These are phyloP conservation scores for Dothideomycetes sp. DNA, from an alignment of 2,329 filamentous ascomycete genomes.

Conservation along the genomic window DNA sequence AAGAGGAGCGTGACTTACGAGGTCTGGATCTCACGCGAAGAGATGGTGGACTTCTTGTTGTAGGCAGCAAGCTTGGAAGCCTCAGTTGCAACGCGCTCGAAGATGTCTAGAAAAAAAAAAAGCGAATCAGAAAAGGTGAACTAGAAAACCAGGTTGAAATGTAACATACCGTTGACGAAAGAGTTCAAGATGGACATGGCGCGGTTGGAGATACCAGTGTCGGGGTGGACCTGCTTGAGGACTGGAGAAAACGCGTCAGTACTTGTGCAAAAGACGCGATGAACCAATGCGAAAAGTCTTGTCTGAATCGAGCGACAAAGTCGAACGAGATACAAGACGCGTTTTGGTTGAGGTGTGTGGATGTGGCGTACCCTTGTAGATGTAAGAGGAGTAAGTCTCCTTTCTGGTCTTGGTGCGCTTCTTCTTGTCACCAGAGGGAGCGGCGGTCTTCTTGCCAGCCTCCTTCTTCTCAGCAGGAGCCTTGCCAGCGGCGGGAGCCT, in stretches of 20 bases:
- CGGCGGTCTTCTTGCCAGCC: constrained; percentile 96
- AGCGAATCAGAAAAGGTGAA: constrained; percentile 14
- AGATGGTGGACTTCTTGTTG: constrained; percentile 99
- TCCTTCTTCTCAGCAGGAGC: constrained; percentile 97
- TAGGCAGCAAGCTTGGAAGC: constrained; percentile 98
- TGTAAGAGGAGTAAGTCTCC: constrained; percentile 99
- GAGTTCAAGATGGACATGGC: constrained; percentile 99
- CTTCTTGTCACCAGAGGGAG: constrained; percentile 96
- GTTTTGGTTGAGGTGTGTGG: constrained; percentile 10
- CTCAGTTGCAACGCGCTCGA: constrained; percentile 97
- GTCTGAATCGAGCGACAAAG: constrained; percentile 14
- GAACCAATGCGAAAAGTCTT: constrained; percentile 11
- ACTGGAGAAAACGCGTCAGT: constrained; percentile 46
- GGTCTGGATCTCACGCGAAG: constrained; percentile 97
- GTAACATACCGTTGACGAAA: constrained; percentile 83
- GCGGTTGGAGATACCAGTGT: constrained; percentile 99
- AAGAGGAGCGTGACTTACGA: constrained; percentile 51
- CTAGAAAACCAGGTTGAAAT: constrained; percentile 15
- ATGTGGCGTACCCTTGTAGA: constrained; percentile 80
- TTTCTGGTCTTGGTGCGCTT: constrained; percentile 99
- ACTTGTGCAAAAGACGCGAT: constrained; percentile 13
- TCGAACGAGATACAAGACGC: constrained; percentile 16
- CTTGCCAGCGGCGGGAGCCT: constrained; percentile 68
- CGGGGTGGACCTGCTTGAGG: constrained; percentile 99
- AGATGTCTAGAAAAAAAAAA: constrained; percentile 62